Evolutionary conservation across 2,329 filamentous ascomycete species (phyloP).

Genomic region (Botryotinia globosa): DNA sequence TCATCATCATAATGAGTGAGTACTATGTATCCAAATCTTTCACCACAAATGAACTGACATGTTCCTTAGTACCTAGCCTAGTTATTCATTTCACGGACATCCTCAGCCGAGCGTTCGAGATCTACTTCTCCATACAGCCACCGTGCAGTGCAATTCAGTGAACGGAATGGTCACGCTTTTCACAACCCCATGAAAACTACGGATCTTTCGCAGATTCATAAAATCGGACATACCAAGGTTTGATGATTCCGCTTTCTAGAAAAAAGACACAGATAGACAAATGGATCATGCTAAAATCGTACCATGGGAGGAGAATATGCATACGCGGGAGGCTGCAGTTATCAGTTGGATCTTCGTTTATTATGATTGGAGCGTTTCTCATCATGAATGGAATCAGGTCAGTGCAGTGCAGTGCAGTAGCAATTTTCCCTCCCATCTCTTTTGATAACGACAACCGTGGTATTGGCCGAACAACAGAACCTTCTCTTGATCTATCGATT

Average conservation of each 20-base stretch:
- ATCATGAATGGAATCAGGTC: neutral
- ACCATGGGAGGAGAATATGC: neutral
- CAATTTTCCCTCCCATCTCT: neutral
- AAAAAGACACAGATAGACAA: neutral
- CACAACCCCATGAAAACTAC: neutral
- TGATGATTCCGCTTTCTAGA: neutral
- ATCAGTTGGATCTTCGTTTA: neutral
- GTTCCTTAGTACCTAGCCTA: no score
- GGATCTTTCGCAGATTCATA: neutral
- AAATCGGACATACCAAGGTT: neutral
- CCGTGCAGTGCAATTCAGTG: neutral
- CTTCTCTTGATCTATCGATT: neutral
- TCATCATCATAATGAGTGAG: neutral
- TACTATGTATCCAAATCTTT: neutral
- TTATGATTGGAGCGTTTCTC: neutral
- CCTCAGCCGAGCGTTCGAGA: neutral
- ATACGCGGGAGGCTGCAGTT: neutral
- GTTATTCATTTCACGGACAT: neutral
- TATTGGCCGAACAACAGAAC: neutral
- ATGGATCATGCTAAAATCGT: neutral
- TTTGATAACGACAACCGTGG: constrained; percentile 1
- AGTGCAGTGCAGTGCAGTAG: constrained; percentile 2
- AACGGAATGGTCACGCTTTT: neutral
- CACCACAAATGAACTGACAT: neutral
- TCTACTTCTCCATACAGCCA: neutral